Base-by-base conservation (phyloP, 2,329 filamentous ascomycete species). In the Pseudocercospora macadamiae region DNA sequence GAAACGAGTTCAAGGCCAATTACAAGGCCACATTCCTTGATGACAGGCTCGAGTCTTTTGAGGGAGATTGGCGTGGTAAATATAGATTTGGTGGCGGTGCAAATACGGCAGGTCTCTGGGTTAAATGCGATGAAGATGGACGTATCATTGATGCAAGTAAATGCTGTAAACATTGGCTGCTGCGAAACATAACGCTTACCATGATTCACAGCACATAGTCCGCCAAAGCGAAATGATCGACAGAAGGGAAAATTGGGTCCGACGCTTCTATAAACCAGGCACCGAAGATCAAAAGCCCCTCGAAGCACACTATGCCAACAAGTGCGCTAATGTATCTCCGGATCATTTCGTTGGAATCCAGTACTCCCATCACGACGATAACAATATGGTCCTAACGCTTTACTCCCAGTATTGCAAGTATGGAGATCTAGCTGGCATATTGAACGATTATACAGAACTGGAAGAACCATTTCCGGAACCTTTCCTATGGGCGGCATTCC, bases 401-500 rank as follows among this genome's bases (percentile, higher is more conserved):
- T 47, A 47, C 23, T 47, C 42, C 10, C 19, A 18, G n/a, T 51
- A n/a, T 21, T 51, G 48, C 19, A 18, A 19, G 12, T 7, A 51
- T 37, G 48, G 48, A 34, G 48, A 51, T 25, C 25, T 51, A n/a
- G 9, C 21, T 1, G 32, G 16, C 19, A 36, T 51, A 3, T n/a
- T 51, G 28, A 18, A 36, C 26, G 19, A 34, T 8, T 21, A 32
- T 23, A 16, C 18, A 18, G 9, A 7, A 23, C 30, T 4, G 14
- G 48, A 18, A 14, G n/a, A 14, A 28, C 18, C 48, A n/a, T 21
- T 67, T n/a, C 62, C 64, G 2, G 62, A 64, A n/a, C 51, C 60
- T 5, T 47, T 61, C n/a, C 32, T 66, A 1, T 64, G 60, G 62
- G 45, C 55, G 14, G 25, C 62, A 9, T 61, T 63, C 45, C 25